Evolutionary conservation across 1,284 basidiomycete genomes (phyloP).

Genomic region (Cystobasidium pallidum): DNA sequence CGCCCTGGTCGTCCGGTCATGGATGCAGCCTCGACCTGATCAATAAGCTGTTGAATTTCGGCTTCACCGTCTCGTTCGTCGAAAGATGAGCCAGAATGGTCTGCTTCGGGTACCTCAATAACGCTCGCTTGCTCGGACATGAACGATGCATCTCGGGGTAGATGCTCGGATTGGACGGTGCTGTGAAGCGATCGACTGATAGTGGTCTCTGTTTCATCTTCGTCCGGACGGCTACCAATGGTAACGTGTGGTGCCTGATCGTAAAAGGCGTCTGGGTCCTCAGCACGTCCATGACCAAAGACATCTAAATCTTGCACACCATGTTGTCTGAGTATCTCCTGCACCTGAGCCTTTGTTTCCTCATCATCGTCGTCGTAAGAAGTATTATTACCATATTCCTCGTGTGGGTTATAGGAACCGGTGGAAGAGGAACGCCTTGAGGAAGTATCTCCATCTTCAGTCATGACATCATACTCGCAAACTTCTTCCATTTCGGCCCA

Average conservation of each 20-base stretch:
- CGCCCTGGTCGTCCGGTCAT: constrained; percentile 11
- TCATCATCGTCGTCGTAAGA: constrained; percentile 26
- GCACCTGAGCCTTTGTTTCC: constrained; percentile 23
- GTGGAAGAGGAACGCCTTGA: constrained; percentile 37
- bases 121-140: constrained; percentile 39
- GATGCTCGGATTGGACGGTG: not conserved
- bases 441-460: constrained; percentile 39
- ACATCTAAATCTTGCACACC: constrained; percentile 24
- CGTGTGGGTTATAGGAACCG: constrained; percentile 20
- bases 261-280: constrained; percentile 16
- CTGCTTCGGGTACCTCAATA: constrained; percentile 24
- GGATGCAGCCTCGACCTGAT: constrained; percentile 37
- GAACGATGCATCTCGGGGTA: constrained; percentile 30
- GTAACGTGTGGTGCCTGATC: constrained; percentile 29
- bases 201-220: constrained; percentile 10
- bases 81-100: constrained; percentile 20
- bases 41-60: constrained; percentile 38
- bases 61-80: constrained; percentile 24
- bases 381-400: constrained; percentile 24
- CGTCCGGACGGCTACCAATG: not conserved
- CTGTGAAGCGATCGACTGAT: constrained; percentile 9
- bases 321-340: constrained; percentile 23
- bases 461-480: constrained; percentile 41
- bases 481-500: constrained; percentile 45
- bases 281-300: not conserved